Evolutionary conservation across 2,329 filamentous ascomycete genomes (phyloP), one percentile per base, ranked within the genome.

Genomic region (Sarocladiaceae sp.): DNA sequence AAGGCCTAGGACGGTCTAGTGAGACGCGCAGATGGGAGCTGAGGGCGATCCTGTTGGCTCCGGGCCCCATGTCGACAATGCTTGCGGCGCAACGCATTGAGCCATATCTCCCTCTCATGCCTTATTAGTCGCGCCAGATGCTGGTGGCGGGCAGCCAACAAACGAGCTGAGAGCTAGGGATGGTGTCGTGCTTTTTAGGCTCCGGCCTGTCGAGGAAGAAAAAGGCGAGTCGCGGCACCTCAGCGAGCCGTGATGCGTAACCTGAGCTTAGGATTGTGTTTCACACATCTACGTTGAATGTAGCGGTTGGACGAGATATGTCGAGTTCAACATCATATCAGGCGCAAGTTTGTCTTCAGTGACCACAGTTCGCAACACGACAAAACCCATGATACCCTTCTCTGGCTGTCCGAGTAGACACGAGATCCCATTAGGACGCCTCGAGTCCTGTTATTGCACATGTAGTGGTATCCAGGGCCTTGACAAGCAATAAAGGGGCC

Each of bases 31-130:
- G 26, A 18, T 18, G 44, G 26, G 15, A 48, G 44, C 44, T 48
- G 44, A 48, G 23, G 44, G 44, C 26, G 44, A 48, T 48, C 44
- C 18, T 22, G 44, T 48, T 48, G 44, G 44, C 44, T 22, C 44
- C 11, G 15, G 44, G 37, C 26, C 44, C 44, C 26, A 22, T 48
- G 44, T 48, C 44, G 26, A 48, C 28, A 28, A 44, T 28, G 23
- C 40, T 28, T 44, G 40, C 40, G 40, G 20, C 22, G 40, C 40
- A 40, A 29, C 15, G 40, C n/a, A 31, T 48, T 33, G 28, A 48
- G 44, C 44, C 31, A 10, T 4, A 8, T 17, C 26, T 31, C 18
- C 37, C 7, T 20, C 26, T 48, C n/a, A 44, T 48, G 25, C 26
- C 44, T 22, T 26, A 13, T 48, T 33, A 29, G 44, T 33, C 26